These are phyloP conservation scores for Posidonia australis DNA, from an alignment of 106 monocot genomes.

Conservation along the genomic window DNA sequence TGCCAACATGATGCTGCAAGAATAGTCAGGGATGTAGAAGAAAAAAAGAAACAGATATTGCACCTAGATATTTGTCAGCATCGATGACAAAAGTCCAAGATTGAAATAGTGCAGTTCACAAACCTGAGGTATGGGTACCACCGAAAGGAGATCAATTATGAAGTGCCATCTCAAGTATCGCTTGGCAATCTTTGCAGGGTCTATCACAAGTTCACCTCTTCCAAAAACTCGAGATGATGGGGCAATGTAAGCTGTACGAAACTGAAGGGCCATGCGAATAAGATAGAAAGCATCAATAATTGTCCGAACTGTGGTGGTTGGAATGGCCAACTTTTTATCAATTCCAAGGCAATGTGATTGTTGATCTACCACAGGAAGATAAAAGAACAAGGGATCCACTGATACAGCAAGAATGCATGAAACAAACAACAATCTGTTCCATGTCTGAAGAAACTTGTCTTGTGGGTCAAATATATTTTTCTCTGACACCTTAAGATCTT, in stretches of 20 bases:
- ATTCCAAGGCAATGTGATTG: constrained; percentile 58
- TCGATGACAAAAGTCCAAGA: background rate
- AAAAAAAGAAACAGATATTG: background rate
- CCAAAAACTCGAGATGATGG: constrained; percentile 96
- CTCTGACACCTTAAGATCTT: constrained; percentile 61
- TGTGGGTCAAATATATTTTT: constrained; percentile 86
- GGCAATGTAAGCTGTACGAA: constrained; percentile 76
- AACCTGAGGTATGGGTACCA: constrained; percentile 95
- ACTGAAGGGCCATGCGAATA: constrained; percentile 57
- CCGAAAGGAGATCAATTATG: constrained; percentile 59
- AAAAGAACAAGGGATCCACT: constrained; percentile 85
- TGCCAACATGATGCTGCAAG: no score
- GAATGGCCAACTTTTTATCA: constrained; percentile 50
- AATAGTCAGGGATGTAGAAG: no score
- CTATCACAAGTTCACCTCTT: constrained; percentile 84
- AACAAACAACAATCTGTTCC: constrained; percentile 60
- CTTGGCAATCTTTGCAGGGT: constrained; percentile 53
- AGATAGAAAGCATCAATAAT: constrained; percentile 78
- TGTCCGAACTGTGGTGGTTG: constrained; percentile 57
- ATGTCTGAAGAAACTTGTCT: constrained; percentile 47
- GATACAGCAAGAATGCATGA: constrained; percentile 65
- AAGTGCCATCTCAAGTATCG: constrained; percentile 59
- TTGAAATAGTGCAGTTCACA: constrained; percentile 4
- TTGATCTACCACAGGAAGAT: constrained; percentile 53
- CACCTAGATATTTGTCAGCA: background rate